These are phyloP conservation scores for Trypanosoma melophagium DNA, from an alignment of 208 protist species.

Conservation along the genomic window DNA sequence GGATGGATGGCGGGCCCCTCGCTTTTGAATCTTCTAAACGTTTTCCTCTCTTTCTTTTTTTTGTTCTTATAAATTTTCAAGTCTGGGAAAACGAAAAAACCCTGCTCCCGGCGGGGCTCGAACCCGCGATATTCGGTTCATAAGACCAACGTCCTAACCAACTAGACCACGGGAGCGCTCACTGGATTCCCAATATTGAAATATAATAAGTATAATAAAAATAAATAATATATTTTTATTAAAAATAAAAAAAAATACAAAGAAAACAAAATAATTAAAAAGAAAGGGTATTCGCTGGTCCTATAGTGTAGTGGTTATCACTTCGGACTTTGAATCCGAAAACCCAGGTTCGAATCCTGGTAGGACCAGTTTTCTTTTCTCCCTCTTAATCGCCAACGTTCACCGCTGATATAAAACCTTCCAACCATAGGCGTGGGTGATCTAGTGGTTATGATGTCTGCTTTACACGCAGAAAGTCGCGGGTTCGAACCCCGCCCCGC, in stretches of 20 bases:
- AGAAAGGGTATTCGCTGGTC: slow-evolving; percentile 26
- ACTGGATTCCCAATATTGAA: no score
- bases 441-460: slow-evolving; percentile 76
- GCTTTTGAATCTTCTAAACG: not conserved
- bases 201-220: no score
- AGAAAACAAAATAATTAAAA: no score
- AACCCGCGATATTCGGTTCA: slow-evolving; percentile 58
- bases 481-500: slow-evolving; percentile 69
- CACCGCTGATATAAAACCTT: no score
- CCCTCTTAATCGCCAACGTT: not conserved
- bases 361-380: slow-evolving; percentile 55
- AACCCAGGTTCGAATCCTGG: slow-evolving; percentile 84
- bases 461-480: slow-evolving; percentile 67
- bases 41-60: not conserved
- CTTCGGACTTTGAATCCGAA: slow-evolving; percentile 83
- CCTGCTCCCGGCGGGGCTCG: slow-evolving; percentile 47
- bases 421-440: slow-evolving; percentile 31
- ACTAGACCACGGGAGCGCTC: slow-evolving; percentile 59
- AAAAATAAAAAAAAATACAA: not conserved
- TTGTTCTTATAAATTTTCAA: not conserved
- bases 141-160: slow-evolving; percentile 62
- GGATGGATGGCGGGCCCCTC: no score
- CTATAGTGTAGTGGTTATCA: slow-evolving; percentile 88
- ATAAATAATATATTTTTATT: not conserved
- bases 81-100: slow-evolving; percentile 10